Conservation (phyloP, 306 rosid genomes). For the Begonia masoniana region DNA sequence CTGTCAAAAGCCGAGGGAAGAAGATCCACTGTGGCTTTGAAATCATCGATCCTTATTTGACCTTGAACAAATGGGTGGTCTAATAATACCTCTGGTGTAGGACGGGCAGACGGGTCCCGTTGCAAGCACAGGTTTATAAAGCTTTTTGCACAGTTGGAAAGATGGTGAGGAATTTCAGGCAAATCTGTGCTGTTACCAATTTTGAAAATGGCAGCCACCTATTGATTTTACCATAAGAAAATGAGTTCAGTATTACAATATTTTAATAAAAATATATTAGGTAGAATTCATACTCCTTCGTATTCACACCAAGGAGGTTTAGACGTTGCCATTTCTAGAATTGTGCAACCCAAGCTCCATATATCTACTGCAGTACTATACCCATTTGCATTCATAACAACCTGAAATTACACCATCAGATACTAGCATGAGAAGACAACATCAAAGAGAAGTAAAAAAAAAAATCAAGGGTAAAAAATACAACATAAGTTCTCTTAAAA, state of each 20-base stretch:
- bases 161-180: conserved; percentile 88
- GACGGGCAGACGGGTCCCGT: conserved; percentile 72
- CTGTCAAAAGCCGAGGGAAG: conserved; percentile 64
- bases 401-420: conserved; percentile 37
- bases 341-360: conserved; percentile 97
- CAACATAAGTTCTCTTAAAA: not conserved
- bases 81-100: conserved; percentile 48
- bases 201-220: conserved; percentile 98
- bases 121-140: conserved; percentile 74
- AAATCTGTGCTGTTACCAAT: conserved; percentile 95
- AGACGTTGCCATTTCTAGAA: conserved; percentile 93
- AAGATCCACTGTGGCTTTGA: conserved; percentile 51
- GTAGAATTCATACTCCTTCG: conserved; percentile 57
- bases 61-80: conserved; percentile 81
- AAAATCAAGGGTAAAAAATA: not conserved
- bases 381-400: conserved; percentile 87
- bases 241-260: conserved; percentile 10
- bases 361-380: conserved; percentile 82
- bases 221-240: conserved; percentile 22
- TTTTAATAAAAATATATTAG: not conserved
- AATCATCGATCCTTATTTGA: conserved; percentile 46
- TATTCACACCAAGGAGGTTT: conserved; percentile 96
- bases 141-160: conserved; percentile 64
- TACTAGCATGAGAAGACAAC: not conserved
- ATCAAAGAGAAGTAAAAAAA: too few species aligned